Conservation (phyloP, 306 rosid species). For the Begonia peltatifolia region DNA sequence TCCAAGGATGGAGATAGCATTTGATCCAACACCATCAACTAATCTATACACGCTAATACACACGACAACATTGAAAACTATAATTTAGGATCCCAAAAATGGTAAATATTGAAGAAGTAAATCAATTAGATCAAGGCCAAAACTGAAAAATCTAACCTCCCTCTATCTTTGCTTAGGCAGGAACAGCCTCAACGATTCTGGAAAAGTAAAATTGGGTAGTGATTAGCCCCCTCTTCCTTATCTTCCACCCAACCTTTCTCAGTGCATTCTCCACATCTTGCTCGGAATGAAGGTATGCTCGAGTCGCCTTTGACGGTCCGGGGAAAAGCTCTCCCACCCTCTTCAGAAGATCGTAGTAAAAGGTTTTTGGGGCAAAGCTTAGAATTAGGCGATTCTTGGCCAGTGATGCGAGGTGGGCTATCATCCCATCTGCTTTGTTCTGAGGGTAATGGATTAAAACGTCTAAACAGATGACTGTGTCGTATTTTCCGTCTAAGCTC, state of each 20-base stretch:
- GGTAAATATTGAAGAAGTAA: slow-evolving; percentile 4
- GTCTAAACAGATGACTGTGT: slow-evolving; percentile 70
- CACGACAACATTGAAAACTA: background rate
- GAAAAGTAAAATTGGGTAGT: slow-evolving; percentile 89
- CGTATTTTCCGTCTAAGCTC: slow-evolving; percentile 73
- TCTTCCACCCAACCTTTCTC: slow-evolving; percentile 71
- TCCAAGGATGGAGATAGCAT: no score
- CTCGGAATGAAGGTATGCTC: slow-evolving; percentile 89
- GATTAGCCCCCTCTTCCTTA: slow-evolving; percentile 60
- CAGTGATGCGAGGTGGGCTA: slow-evolving; percentile 77
- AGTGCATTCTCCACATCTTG: slow-evolving; percentile 78
- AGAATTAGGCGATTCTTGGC: slow-evolving; percentile 64
- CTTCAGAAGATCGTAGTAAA: slow-evolving; percentile 64
- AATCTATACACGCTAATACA: background rate
- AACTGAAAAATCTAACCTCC: slow-evolving; percentile 24
- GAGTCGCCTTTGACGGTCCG: slow-evolving; percentile 90
- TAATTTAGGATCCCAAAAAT: slow-evolving; percentile 15
- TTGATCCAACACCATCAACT: no score
- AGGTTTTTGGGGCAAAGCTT: slow-evolving; percentile 90
- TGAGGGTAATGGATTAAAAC: slow-evolving; percentile 92
- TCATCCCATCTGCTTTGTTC: slow-evolving; percentile 80
- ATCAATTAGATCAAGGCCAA: slow-evolving; percentile 13
- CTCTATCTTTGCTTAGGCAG: slow-evolving; percentile 22
- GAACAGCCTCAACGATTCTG: slow-evolving; percentile 85
- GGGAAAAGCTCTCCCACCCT: slow-evolving; percentile 94